Percentiles rank a stretch among this genome's conserved stretches.
These are phyloP conservation scores for Citrus cavaleriei DNA, from an alignment of 345 rosid species.

Conservation along the genomic window DNA sequence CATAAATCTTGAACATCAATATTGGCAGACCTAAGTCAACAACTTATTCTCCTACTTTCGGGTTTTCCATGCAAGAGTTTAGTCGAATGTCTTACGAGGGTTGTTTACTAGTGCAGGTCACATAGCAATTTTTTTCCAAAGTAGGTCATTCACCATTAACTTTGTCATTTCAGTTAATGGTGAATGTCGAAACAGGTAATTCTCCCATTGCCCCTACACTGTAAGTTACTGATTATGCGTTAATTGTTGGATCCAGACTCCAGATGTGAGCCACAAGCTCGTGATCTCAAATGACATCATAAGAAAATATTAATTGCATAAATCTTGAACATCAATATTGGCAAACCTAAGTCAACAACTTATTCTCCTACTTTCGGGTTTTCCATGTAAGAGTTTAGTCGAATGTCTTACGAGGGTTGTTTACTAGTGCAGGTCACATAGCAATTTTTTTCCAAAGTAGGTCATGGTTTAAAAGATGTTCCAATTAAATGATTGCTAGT, in stretches of 20 bases:
- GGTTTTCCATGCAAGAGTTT: neutral
- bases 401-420: neutral
- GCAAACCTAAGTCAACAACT: neutral
- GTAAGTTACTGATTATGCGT: too few relatives aligned
- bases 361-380: neutral
- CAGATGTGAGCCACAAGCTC: neutral
- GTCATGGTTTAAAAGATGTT: neutral
- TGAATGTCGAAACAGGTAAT: too few relatives aligned
- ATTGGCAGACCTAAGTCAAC: neutral
- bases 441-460: neutral
- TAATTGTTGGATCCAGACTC: neutral
- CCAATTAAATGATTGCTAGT: neutral
- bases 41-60: neutral
- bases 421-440: neutral
- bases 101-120: neutral
- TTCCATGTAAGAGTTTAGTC: neutral
- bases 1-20: too few relatives aligned
- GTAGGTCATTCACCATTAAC: neutral
- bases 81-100: neutral
- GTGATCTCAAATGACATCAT: too few relatives aligned
- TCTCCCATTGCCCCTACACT: too few relatives aligned
- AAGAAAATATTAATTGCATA: too few relatives aligned
- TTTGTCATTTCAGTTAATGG: too few relatives aligned
- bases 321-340: neutral
- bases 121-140: neutral